Base-by-base conservation (phyloP, 2,329 filamentous ascomycete species). In the Claviceps fusiformis region DNA sequence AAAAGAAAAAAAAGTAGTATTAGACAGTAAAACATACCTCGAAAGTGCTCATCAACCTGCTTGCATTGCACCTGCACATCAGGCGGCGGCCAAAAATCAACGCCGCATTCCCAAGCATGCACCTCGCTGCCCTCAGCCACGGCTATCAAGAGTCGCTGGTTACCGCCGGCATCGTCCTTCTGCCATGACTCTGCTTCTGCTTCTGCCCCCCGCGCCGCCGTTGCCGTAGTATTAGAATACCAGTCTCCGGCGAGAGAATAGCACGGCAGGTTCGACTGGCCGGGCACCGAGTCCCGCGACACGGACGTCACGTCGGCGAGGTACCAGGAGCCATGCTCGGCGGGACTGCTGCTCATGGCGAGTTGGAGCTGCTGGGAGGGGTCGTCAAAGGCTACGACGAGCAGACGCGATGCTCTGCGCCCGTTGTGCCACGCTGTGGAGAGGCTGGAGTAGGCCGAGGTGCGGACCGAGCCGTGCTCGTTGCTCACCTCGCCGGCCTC, bases 241-340 rank as follows among this genome's bases (percentile, higher is more conserved):
- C 60, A 61, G 43, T 61, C 59, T 17, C 59, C 61, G 2, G 59
- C 58, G 13, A 63, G 52, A 3, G 62, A 57, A 46, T 60, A 60
- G 6, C 57, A 58, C 9, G 60, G 49, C 10, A 48, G 6, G 10
- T 57, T 59, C 27, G 58, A 59, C 35, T 57, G 48, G 0, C 59
- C 62, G 1, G 60, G 41, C 0, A 54, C 54, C 15, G 57, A 47
- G 1, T 45, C n/a, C 11, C 46, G 45, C 10, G 54, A 31, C 29
- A 62, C 52, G 4, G 56, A 43, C 15, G 54, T 53, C 31, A 62
- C 55, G 11, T 58, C 57, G 2, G 59, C 39, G 2, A 53, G 27
- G 11, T 56, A 54, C 59, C 60, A 63, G 3, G 56, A 11, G 19
- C 50, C 11, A 3, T 47, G 45, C 3, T 56, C 57, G 5, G 52